Evolutionary conservation across 257 asterid genomes (phyloP), one percentile per base, ranked within the genome.

Genomic region (Jacaranda copaia): DNA sequence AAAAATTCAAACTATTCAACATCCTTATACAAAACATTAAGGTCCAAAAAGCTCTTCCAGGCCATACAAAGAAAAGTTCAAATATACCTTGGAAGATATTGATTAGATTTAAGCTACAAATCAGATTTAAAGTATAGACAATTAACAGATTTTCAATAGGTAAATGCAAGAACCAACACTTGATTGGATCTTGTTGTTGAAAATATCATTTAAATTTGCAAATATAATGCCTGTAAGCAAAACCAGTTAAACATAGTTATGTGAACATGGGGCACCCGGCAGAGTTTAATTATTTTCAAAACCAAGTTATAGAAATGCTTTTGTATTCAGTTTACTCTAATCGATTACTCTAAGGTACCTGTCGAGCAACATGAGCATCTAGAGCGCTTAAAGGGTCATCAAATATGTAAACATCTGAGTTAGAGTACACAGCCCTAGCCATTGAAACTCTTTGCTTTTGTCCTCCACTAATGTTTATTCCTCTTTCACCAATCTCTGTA

Each of bases 401-500:
- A 77, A 93, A 93, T 73, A 93, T 84, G 84, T 89, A 93, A 57
- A 93, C 91, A 90, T 93, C 98, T 4, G 98, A 89, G 80, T 88
- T 71, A 18, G 95, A 88, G 84, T 93, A 93, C 62, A 93, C 94
- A 60, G 98, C 98, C 84, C 98, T 86, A 46, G 98, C 98, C 93
- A 93, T 85, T 13, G 98, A 92, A 80, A 93, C 92, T 89, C 98
- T 88, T 77, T 93, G 98, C 85, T 90, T 93, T 85, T 93, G 98
- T 61, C 98, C 98, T 74, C 97, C 98, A 66, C 98, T 93, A 74
- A 93, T 92, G 77, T 90, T 93, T 16, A 92, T 94, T 68, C 98
- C 98, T 82, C 97, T 88, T 90, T 93, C 98, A 51, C 98, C 98
- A 71, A 93, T 93, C 87, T 93, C 98, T 9, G 98, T 93, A 80